These are phyloP conservation scores for Phytophthora hybrid DNA, from an alignment of 352 stramenopile species.

Conservation along the genomic window DNA sequence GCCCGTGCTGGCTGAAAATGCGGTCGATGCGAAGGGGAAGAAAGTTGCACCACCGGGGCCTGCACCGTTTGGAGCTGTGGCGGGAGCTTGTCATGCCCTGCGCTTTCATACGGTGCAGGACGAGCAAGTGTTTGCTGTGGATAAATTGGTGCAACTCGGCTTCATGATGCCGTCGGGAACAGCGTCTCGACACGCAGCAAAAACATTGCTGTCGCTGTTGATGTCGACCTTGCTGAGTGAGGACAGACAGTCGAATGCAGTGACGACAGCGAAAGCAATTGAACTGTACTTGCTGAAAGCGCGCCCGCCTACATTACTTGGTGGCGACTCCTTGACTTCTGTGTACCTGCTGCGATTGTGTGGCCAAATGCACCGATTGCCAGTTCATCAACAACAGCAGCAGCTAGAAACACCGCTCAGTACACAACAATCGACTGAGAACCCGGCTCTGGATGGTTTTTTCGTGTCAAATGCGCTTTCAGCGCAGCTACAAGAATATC, in stretches of 20 bases:
- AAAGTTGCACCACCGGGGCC: constrained; percentile 36
- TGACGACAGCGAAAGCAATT: constrained; percentile 47
- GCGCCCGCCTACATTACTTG: constrained; percentile 49
- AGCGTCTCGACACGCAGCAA: constrained; percentile 68
- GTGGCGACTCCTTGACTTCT: constrained; percentile 66
- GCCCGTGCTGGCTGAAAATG: constrained; percentile 46
- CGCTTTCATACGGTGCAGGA: constrained; percentile 56
- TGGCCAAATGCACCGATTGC: constrained; percentile 66
- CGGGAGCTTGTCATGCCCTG: constrained; percentile 62
- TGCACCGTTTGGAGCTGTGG: constrained; percentile 59
- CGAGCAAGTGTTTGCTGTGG: constrained; percentile 42
- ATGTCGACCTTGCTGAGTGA: constrained; percentile 39
- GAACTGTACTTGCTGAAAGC: constrained; percentile 65
- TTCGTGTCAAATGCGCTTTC: constrained; percentile 49
- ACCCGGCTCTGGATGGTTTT: constrained; percentile 52
- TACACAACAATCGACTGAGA: constrained; percentile 14
- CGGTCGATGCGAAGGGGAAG: constrained; percentile 58
- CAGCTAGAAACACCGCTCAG: constrained; percentile 11
- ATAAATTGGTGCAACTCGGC: constrained; percentile 60
- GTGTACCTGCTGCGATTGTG: constrained; percentile 70
- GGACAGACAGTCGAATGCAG: constrained; percentile 24
- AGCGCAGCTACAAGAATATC: constrained; percentile 55
- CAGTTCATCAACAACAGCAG: constrained; percentile 30
- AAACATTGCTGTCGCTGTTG: constrained; percentile 62
- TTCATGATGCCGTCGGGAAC: constrained; percentile 54